Base-by-base conservation (phyloP, 2,329 filamentous ascomycete species). In the Ascochyta pisi region DNA sequence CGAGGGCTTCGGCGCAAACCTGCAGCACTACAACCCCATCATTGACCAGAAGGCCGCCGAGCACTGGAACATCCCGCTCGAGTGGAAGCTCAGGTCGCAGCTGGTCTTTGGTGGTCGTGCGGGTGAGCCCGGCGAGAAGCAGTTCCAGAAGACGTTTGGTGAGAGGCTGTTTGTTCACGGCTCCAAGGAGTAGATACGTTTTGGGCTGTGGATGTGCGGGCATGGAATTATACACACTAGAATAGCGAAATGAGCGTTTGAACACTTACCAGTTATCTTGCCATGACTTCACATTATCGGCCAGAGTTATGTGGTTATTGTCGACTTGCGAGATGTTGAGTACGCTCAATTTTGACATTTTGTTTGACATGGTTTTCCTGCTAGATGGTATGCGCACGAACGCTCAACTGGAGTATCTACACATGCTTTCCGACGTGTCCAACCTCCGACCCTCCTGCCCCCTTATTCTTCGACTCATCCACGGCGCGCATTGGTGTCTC, bases 1-100 rank as follows among this genome's bases (percentile, higher is more conserved):
- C 58, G 91, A 95, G 74, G 92, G 92, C 27, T 85, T 96, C 53
- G 92, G 92, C 63, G 90, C 89, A 73, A 96, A 93, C 83, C 83
- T 96, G 49, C 92, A 96, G 83, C 92, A 96, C 81, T 96, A 96
- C 83, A 95, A 92, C 84, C 92, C 92, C 19, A 77, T 96, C 55
- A 86, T 96, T 66, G 89, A 96, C 78, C 82, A 83, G 63, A 86
- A 87, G 79, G 89, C 92, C 49, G 78, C 83, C 40, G 80, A 80
- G 60, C 80, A 86, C 66, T 96, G 91, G 89, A 83, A 83, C 54
- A 67, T 96, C 29, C 89, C 90, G 39, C 70, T 78, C 16, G 83
- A 84, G 67, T 96, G 92, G 92, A 85, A 85, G 71, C 84, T 96
- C 62, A 86, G 88, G 71, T 88, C 90, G 23, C 91, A 96, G 83